Evolutionary conservation across 805 yeast species (phyloP), one percentile per base, ranked within the genome.

Genomic region (Metschnikowia matae): DNA sequence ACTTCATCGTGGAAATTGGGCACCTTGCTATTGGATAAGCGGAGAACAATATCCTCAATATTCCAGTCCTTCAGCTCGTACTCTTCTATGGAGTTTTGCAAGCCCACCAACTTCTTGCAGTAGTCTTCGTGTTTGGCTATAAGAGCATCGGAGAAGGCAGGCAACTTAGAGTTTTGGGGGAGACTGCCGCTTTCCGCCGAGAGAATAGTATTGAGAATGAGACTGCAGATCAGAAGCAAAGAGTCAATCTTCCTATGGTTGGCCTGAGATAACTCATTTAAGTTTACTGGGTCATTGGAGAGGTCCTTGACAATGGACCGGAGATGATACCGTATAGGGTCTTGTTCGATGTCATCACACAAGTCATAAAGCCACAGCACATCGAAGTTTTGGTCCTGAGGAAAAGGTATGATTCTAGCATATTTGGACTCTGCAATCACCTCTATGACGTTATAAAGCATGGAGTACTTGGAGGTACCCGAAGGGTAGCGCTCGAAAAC

Each of bases 261-360:
- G 23, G 46, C 49, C 39, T 54, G 62, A 4, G 64, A 53, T 40
- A 74, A 58, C 31, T 74, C 76, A 17, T 57, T 51, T 53, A 74
- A 63, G 48, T 69, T 69, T 6, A 65, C 64, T 7, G 77, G 74
- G 32, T 64, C 54, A 3, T 54, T 58, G 15, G 68, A 63, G 23
- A 74, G 57, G 10, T 56, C 56, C 50, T 74, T 74, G 14, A 69
- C 63, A 6, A 59, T 48, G 1, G 76, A 63, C 36, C 83, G 62
- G 29, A 79, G 65, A 51, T 80, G 84, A 55, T 73, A 80, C 48
- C 68, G 66, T 15, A 76, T 64, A 2, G 84, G 84, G 51, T 79
- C 69, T 3, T 50, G 51, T 52, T 78, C 80, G 20, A 80, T 78
- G 39, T 71, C 69, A 39, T 65, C 66, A 57, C 83, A 79, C 15